Base-by-base conservation (phyloP, 2,329 filamentous ascomycete genomes). In the Paraconiothyrium sp. region DNA sequence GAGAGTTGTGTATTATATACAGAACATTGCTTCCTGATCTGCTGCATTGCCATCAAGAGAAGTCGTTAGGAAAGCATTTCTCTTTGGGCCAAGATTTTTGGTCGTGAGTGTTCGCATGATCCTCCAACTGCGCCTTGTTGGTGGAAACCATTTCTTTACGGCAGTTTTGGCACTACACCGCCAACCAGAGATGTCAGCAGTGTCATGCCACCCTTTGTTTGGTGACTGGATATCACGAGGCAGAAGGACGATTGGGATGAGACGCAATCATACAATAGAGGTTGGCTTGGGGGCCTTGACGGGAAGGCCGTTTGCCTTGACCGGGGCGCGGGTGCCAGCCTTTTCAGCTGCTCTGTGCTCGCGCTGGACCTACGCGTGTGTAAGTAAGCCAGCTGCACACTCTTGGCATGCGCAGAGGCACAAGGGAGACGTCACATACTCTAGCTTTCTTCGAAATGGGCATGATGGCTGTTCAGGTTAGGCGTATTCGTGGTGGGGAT, bases 31-130 rank as follows among this genome's bases (percentile, higher is more conserved):
- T 37, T 20, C 27, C 50, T 4, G 71, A 72, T 65, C 82, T 49
- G 20, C 4, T 49, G 10, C 46, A 41, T 20, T 6, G 39, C 1
- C 14, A 7, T 41, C 39, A 41, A 41, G 39, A n/a, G 39, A 41
- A 84, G 54, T 84, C 83, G 55, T 83, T 83, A 2, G 85, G 85
- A 81, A 83, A 87, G 78, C 85, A 87, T 79, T 86, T 86, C 79
- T 86, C 84, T 79, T 86, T 86, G 0, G 84, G 76, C 85, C 84
- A 86, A 9, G 58, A 11, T 63, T 82, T 82, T 30, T 80, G 75
- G 64, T 82, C 79, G 68, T 87, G 85, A 5, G 83, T 86, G 55
- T 74, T 70, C 13, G 84, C 85, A 67, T 87, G 85, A n/a, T 81
- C 80, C 72, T 84, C 82, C 14, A 86, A 78, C 71, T 85, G 84